A percentile compares a stretch with the other conserved stretches of the same genome.
These are phyloP conservation scores for Verticillium albo-atrum DNA, from an alignment of 2,329 filamentous ascomycete genomes.

Conservation along the genomic window DNA sequence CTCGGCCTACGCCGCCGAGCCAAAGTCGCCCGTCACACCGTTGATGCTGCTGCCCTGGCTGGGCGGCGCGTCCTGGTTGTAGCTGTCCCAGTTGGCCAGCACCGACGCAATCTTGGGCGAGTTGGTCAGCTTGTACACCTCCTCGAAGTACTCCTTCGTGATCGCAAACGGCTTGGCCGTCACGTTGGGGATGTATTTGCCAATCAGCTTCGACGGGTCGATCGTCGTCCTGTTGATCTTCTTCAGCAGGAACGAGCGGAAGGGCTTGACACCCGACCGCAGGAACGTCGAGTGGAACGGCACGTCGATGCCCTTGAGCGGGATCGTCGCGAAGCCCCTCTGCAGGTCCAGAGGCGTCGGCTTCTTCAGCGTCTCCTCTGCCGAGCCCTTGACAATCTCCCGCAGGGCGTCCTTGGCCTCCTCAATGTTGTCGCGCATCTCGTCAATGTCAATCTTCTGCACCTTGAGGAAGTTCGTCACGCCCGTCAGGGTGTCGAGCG, in stretches of 20 bases:
- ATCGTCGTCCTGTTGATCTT: slow-evolving; percentile 99
- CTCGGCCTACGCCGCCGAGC: slow-evolving; percentile 31
- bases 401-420: slow-evolving; percentile 87
- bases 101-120: slow-evolving; percentile 71
- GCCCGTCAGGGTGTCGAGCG: slow-evolving; percentile 68
- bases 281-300: slow-evolving; percentile 99
- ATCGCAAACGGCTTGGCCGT: slow-evolving; percentile 93
- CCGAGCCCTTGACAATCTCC: slow-evolving; percentile 85
- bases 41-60: slow-evolving; percentile 30
- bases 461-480: slow-evolving; percentile 94
- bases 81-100: slow-evolving; percentile 82
- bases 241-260: slow-evolving; percentile 97
- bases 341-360: slow-evolving; percentile 83
- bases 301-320: slow-evolving; percentile 94
- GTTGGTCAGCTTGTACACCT: slow-evolving; percentile 93
- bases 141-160: slow-evolving; percentile 98
- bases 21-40: slow-evolving; percentile 31
- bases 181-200: slow-evolving; percentile 99
- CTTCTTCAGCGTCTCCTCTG: slow-evolving; percentile 83
- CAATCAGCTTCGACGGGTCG: slow-evolving; percentile 91
- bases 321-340: slow-evolving; percentile 95
- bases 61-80: slow-evolving; percentile 45
- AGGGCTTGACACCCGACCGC: slow-evolving; percentile 96
- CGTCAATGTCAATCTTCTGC: slow-evolving; percentile 95
- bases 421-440: slow-evolving; percentile 83